Percentiles rank a stretch among this genome's conserved stretches.
Evolutionary conservation across 2,329 filamentous ascomycete genomes (phyloP).

Genomic region (Talaromyces sp.): DNA sequence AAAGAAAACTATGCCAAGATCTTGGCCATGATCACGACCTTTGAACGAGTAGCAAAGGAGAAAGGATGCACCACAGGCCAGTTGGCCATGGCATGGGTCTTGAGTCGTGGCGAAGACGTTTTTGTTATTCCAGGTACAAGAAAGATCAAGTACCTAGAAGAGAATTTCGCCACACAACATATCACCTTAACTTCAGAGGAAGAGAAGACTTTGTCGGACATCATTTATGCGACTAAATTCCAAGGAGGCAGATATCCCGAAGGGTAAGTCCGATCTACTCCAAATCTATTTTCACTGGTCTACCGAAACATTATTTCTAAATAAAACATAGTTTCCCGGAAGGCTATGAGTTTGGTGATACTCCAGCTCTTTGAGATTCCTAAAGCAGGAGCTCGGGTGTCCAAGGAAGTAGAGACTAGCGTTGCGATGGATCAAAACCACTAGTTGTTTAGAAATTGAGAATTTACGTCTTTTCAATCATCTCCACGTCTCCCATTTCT

Average conservation of each 20-base stretch:
- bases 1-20: conserved; percentile 51
- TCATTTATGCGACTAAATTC: conserved; percentile 1
- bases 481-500: background rate
- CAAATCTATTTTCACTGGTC: background rate
- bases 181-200: background rate
- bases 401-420: background rate
- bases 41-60: conserved; percentile 42
- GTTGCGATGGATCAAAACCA: background rate
- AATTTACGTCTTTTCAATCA: conserved; percentile 7
- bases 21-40: conserved; percentile 45
- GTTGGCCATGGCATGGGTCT: conserved; percentile 50
- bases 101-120: conserved; percentile 11
- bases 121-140: conserved; percentile 14
- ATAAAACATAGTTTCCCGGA: conserved; percentile 1
- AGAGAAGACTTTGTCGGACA: background rate
- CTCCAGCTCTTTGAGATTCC: background rate
- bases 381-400: background rate
- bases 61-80: conserved; percentile 47
- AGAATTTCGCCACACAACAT: conserved; percentile 6
- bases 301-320: background rate
- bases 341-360: conserved; percentile 15
- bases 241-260: conserved; percentile 12
- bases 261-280: background rate
- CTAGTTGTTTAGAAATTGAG: background rate
- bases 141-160: conserved; percentile 15